Percentiles rank a stretch among this genome's conserved stretches.
phyloP scores from a whole-genome alignment of 2,329 filamentous ascomycete species.

The Capronia americana region DNA sequence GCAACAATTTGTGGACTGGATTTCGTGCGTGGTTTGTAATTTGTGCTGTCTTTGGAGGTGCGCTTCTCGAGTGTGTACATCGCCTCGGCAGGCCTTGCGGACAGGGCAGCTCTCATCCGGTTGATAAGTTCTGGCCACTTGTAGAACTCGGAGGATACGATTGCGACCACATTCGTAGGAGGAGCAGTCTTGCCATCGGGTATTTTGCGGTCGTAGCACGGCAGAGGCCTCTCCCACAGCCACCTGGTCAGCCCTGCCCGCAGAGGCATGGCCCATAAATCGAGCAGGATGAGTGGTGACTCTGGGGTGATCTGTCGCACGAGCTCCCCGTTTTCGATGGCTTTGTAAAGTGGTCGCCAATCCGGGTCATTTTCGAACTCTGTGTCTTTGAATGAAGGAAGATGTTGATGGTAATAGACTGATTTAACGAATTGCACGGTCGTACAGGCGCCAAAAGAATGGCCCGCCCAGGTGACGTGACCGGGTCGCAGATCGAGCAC shows the following conservation, averaged over 20 bases:
- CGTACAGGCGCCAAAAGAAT: constrained; percentile 81
- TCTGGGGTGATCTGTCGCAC: constrained; percentile 70
- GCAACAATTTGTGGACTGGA: constrained; percentile 15
- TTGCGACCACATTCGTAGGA: constrained; percentile 64
- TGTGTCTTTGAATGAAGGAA: constrained; percentile 43
- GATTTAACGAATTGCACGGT: constrained; percentile 79
- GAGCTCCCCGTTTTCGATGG: constrained; percentile 62
- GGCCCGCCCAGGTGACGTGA: constrained; percentile 75
- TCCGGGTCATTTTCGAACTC: constrained; percentile 34
- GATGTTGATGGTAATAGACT: constrained; percentile 63
- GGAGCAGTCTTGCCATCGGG: constrained; percentile 40
- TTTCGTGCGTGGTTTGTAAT: constrained; percentile 7
- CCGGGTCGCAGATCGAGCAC: constrained; percentile 74
- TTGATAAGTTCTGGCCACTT: constrained; percentile 78
- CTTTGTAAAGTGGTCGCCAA: constrained; percentile 66
- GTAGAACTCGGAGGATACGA: constrained; percentile 78
- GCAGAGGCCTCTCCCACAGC: constrained; percentile 75
- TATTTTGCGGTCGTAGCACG: constrained; percentile 63
- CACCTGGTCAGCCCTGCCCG: constrained; percentile 66
- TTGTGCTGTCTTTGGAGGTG: constrained; percentile 7
- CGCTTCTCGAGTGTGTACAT: constrained; percentile 28
- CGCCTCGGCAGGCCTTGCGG: constrained; percentile 57
- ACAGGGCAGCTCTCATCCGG: constrained; percentile 70
- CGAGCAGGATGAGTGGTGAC: constrained; percentile 72
- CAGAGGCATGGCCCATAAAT: constrained; percentile 81